phyloP scores from a whole-genome alignment of 202 grass and related monocot genomes.

The Setaria viridis region DNA sequence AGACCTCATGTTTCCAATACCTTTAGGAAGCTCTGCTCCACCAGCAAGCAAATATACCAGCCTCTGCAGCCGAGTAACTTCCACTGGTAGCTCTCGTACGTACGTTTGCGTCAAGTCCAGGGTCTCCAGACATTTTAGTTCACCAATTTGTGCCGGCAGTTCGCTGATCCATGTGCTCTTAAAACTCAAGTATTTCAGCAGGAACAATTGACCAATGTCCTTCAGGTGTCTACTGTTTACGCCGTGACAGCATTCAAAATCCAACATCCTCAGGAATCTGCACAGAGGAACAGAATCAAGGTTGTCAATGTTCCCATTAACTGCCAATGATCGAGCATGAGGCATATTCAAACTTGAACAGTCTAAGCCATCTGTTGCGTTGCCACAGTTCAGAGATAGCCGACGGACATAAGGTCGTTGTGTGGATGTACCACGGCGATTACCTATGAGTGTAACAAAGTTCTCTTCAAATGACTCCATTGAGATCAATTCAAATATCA shows the following conservation, averaged over 20 bases:
- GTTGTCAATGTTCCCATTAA: not conserved
- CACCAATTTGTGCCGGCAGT: not conserved
- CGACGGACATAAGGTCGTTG: not conserved
- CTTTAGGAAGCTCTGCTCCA: not conserved
- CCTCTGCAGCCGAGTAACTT: not conserved
- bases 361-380: not conserved
- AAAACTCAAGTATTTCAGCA: conserved; percentile 4
- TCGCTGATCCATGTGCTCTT: conserved; percentile 17
- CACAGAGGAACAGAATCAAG: not conserved
- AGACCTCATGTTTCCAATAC: conserved; percentile 1
- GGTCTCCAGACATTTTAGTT: not conserved
- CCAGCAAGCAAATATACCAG: conserved; percentile 1
- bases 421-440: not conserved
- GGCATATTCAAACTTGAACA: not conserved
- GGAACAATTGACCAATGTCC: not conserved
- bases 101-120: conserved; percentile 8
- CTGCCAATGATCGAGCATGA: not conserved
- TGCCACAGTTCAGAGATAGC: not conserved
- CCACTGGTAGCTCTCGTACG: not conserved
- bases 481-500: not conserved
- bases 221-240: conserved; percentile 2
- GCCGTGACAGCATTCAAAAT: not conserved
- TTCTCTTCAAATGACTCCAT: not conserved
- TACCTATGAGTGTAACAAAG: not conserved
- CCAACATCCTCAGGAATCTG: not conserved